phyloP scores from a whole-genome alignment of 1,284 basidiomycete species.

The Apiotrichum gamsii region DNA sequence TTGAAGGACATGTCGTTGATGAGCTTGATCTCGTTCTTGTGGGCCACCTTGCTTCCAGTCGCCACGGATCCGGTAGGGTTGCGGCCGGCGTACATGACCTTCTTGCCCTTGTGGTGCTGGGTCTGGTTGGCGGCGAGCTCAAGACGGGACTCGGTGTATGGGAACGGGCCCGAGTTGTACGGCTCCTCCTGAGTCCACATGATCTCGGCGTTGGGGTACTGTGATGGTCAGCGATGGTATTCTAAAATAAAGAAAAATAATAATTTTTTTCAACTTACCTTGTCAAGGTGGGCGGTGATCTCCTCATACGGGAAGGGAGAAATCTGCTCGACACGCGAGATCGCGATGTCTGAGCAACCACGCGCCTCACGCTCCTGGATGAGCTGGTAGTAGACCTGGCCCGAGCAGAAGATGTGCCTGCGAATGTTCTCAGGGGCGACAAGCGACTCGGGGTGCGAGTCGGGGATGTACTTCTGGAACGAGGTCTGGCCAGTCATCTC shows the following conservation, averaged over 20 bases:
- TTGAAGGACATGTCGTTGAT: slow-evolving; percentile 56
- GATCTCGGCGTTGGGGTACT: slow-evolving; percentile 86
- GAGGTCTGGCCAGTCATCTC: slow-evolving; percentile 84
- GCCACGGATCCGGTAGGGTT: slow-evolving; percentile 69
- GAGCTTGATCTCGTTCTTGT: slow-evolving; percentile 76
- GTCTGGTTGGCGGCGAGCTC: slow-evolving; percentile 71
- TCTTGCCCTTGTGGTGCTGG: slow-evolving; percentile 82
- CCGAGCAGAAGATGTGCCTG: slow-evolving; percentile 81
- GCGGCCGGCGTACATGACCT: slow-evolving; percentile 77
- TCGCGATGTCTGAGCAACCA: slow-evolving; percentile 85
- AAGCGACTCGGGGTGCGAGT: slow-evolving; percentile 65
- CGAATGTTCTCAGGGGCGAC: slow-evolving; percentile 79
- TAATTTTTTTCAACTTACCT: slow-evolving; percentile 23
- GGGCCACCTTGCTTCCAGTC: slow-evolving; percentile 54
- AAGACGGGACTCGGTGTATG: slow-evolving; percentile 82
- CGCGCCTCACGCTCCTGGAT: slow-evolving; percentile 81
- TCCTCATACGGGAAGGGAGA: slow-evolving; percentile 95
- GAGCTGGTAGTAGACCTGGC: slow-evolving; percentile 90
- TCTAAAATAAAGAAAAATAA: too few species aligned
- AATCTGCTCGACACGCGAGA: slow-evolving; percentile 89
- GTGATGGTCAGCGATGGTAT: too few species aligned
- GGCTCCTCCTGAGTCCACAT: slow-evolving; percentile 85
- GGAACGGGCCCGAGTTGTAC: slow-evolving; percentile 81
- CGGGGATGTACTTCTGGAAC: slow-evolving; percentile 92
- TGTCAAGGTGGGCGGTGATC: slow-evolving; percentile 82